Evolutionary conservation across 352 stramenopile species (phyloP).

Genomic region (Globisporangium canariense): DNA sequence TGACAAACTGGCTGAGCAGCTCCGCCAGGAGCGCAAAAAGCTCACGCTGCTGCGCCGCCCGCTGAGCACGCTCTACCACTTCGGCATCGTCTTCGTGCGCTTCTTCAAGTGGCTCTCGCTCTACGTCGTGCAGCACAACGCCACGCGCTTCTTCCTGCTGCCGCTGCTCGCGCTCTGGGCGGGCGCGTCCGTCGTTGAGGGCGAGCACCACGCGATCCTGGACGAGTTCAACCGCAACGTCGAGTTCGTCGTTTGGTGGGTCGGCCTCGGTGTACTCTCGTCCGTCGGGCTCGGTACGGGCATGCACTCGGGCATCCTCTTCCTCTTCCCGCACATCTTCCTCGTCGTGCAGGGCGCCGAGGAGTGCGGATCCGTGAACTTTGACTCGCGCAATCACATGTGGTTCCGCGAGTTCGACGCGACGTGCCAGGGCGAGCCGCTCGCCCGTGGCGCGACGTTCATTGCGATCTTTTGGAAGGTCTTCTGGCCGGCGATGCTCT

Average conservation of each 20-base stretch:
- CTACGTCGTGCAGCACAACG: conserved; percentile 58
- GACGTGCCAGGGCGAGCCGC: conserved; percentile 46
- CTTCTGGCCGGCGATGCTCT: conserved; percentile 88
- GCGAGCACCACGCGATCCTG: conserved; percentile 68
- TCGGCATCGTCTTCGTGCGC: conserved; percentile 65
- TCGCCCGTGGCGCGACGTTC: conserved; percentile 66
- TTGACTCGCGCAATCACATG: conserved; percentile 87
- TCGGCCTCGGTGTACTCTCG: conserved; percentile 91
- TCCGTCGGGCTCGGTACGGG: conserved; percentile 92
- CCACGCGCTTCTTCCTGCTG: conserved; percentile 76
- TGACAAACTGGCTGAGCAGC: conserved; percentile 40
- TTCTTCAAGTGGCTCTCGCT: conserved; percentile 75
- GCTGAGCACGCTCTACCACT: conserved; percentile 78
- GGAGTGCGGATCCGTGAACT: conserved; percentile 85
- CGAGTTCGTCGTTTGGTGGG: conserved; percentile 92
- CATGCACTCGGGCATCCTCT: conserved; percentile 94
- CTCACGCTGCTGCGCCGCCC: conserved; percentile 80
- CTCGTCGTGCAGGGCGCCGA: conserved; percentile 86
- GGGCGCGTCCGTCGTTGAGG: conserved; percentile 55
- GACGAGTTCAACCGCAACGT: conserved; percentile 82
- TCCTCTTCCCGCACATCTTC: conserved; percentile 95
- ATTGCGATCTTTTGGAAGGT: conserved; percentile 88
- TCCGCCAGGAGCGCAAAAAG: conserved; percentile 78
- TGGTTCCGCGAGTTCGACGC: conserved; percentile 87
- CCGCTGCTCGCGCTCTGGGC: conserved; percentile 70